Percentiles rank a stretch among this genome's conserved stretches.
phyloP scores from a whole-genome alignment of 257 asterid species.

The Cruciata laevipes region DNA sequence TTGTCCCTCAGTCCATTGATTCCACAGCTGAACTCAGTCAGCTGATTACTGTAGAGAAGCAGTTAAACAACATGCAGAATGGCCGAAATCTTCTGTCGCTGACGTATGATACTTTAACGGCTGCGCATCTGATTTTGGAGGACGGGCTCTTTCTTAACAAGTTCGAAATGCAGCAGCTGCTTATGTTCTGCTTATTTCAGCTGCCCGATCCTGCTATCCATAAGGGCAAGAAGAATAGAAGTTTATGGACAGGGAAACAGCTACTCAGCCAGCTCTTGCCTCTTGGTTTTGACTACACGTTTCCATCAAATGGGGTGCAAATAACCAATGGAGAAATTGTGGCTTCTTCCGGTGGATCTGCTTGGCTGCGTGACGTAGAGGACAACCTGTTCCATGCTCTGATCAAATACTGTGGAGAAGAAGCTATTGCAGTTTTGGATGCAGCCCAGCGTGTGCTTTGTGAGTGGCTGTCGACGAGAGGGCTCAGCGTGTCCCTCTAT shows the following conservation, averaged over 20 bases:
- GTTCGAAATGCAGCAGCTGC: constrained; percentile 81
- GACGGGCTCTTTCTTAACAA: constrained; percentile 56
- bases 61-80: constrained; percentile 70
- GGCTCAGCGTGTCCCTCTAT: constrained; percentile 74
- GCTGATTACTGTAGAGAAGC: constrained; percentile 63
- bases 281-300: constrained; percentile 39
- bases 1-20: constrained; percentile 74
- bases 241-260: constrained; percentile 85
- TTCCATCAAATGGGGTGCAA: constrained; percentile 38
- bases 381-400: constrained; percentile 58
- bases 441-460: constrained; percentile 71
- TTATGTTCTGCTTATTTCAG: constrained; percentile 53
- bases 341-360: constrained; percentile 48
- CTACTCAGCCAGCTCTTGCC: constrained; percentile 71
- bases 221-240: constrained; percentile 20
- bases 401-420: constrained; percentile 35
- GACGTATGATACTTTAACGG: constrained; percentile 85
- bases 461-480: constrained; percentile 80
- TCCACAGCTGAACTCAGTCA: constrained; percentile 72
- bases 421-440: constrained; percentile 44
- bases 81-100: constrained; percentile 71
- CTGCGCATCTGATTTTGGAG: constrained; percentile 64
- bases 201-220: constrained; percentile 44
- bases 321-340: constrained; percentile 65
- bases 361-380: constrained; percentile 64